Evolutionary conservation across 164 flowering plant genomes (phyloP).

Genomic region (Nymphaea colorata): DNA sequence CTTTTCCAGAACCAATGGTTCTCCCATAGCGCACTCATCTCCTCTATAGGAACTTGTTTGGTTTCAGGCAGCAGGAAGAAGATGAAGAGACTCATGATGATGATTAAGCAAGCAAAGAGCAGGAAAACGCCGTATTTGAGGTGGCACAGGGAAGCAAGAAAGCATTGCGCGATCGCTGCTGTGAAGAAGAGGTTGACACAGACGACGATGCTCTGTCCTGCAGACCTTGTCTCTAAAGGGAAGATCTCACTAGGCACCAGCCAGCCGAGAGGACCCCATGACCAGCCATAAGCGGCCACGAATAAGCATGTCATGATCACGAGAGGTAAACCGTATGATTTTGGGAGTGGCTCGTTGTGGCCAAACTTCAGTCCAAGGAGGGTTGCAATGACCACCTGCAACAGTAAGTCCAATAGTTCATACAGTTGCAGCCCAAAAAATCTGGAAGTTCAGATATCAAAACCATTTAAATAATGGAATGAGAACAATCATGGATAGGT

Average conservation of each 20-base stretch:
- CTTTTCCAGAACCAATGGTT: constrained; percentile 74
- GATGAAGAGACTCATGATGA: constrained; percentile 58
- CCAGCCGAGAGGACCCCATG: constrained; percentile 98
- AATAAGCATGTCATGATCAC: constrained; percentile 58
- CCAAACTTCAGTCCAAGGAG: constrained; percentile 66
- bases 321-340: constrained; percentile 39
- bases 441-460: not conserved
- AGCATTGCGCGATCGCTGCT: constrained; percentile 68
- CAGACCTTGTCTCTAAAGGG: constrained; percentile 82
- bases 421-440: not conserved
- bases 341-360: constrained; percentile 39
- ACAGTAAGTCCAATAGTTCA: not conserved
- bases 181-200: constrained; percentile 81
- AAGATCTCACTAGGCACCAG: constrained; percentile 89
- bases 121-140: constrained; percentile 70
- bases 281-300: constrained; percentile 33
- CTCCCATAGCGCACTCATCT: constrained; percentile 45
- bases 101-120: constrained; percentile 55
- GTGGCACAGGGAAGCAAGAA: constrained; percentile 71
- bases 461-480: not conserved
- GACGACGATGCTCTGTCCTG: constrained; percentile 86
- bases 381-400: constrained; percentile 50
- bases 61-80: constrained; percentile 86
- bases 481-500: constrained; percentile 1
- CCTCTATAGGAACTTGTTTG: constrained; percentile 89